Base-by-base conservation (phyloP, 1,284 basidiomycete genomes). In the Tylopilus sp. region DNA sequence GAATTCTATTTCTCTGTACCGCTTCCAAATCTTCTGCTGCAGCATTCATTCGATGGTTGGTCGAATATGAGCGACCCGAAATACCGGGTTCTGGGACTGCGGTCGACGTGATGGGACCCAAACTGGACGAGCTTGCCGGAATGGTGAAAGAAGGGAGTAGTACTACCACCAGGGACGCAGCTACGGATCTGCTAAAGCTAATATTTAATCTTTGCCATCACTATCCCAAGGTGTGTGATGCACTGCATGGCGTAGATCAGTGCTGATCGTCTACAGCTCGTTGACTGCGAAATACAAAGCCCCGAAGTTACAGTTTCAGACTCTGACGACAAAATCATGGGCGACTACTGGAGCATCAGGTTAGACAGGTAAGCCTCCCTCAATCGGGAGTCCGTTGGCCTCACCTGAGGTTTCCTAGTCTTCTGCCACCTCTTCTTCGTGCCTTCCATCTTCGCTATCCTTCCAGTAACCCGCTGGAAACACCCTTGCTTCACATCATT, bases 101-200 rank as follows among this genome's bases (percentile, higher is more conserved):
- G 35, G 67, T 84, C 33, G 83, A 86, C 29, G 76, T 84, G 44
- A 74, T 90, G 21, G 71, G 66, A 12, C 51, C 66, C 13, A 85
- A 86, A 55, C 69, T 89, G 15, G 86, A 87, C 51, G 62, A 74
- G 19, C 70, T 87, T 28, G 68, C 73, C 2, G 67, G 61, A 31
- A 69, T 67, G 38, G 71, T 86, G 41, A 56, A 57, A 28, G 58
- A 73, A 81, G 38, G 86, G 82, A 56, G 60, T 70, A n/a, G 60
- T 70, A n/a, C 66, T 78, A 34, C 68, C 70, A 8, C 75, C 52
- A 79, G 81, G 69, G 87, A 91, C 52, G 86, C 87, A 4, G 78
- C 84, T 75, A 77, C 78, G 2, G 89, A 92, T 65, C 62, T 89
- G 34, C 75, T 92, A 49, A 92, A 92, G 60, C 74, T 90, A 44